Base-by-base conservation (phyloP, 805 yeast genomes). In the Teunomyces aglyptinius region DNA sequence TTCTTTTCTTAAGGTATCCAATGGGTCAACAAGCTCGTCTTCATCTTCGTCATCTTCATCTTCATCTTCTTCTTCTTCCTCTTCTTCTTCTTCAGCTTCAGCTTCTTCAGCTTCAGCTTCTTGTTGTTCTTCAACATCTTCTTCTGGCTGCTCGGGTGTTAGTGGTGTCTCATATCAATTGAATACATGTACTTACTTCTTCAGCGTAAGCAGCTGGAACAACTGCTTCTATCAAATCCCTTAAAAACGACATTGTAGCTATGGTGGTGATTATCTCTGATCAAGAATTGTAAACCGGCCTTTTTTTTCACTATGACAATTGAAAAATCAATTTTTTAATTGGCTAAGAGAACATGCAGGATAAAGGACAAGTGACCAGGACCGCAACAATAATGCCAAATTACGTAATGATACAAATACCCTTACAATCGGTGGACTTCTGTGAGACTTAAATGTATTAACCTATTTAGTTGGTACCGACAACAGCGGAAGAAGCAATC, bases 191-290 rank as follows among this genome's bases (percentile, higher is more conserved):
- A 71, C 77, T 61, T 71, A 71, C 81, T 68, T 79, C 83, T 60
- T 87, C 96, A 60, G 96, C 97, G 72, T 78, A 83, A 44, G 95
- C 96, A 58, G 87, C 78, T 65, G 96, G 96, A 56, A 81, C 72
- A 55, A 87, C 76, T 50, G 86, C 79, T 64, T 89, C 96, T 72
- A 86, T 85, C 63, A 89, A 72, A 70, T 89, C 96, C 65, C 75
- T 78, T 60, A 82, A 76, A 61, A 81, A 73, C 57, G 77, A 67
- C 79, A 75, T 75, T 47, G 51, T 33, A 28, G 19, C 33, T 28
- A 31, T 13, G 27, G 31, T 27, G n/a, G 18, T 38, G 31, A 38
- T 6, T 36, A 36, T 22, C 16, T 36, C 38, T 34, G 24, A 26
- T 20, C 39, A 36, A 22, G 39, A 36, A 36, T 11, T 20, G 20